Percentiles rank a stretch among this genome's conserved stretches.
These are phyloP conservation scores for Basidioascus undulatus DNA, from an alignment of 768 basidiomycete species.

Conservation along the genomic window DNA sequence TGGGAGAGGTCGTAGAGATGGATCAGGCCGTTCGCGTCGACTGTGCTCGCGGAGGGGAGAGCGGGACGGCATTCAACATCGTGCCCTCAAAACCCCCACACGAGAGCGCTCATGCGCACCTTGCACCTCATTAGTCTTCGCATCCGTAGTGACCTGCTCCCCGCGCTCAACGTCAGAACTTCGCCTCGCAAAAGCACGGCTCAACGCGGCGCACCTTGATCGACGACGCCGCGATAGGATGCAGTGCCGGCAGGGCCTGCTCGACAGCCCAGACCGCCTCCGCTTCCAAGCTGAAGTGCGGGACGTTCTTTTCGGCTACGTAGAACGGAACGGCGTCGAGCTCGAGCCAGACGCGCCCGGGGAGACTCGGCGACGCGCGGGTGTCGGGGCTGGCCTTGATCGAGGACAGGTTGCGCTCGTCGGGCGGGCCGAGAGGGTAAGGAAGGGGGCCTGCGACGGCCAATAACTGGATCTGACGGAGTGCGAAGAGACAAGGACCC, in stretches of 20 bases:
- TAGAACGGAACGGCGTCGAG: constrained; percentile 7
- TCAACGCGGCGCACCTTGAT: not conserved
- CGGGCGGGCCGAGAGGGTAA: constrained; percentile 1
- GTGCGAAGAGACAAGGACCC: not conserved
- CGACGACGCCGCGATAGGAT: constrained; percentile 2
- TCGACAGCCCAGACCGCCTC: constrained; percentile 1
- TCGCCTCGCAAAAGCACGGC: too few species aligned
- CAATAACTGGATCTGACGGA: not conserved
- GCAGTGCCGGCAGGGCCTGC: too few species aligned
- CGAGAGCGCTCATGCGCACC: too few species aligned
- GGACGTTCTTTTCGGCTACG: not conserved
- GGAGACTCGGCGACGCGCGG: not conserved
- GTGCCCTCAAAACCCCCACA: too few species aligned
- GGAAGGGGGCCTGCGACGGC: not conserved
- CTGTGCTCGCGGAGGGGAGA: not conserved
- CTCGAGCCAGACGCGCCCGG: constrained; percentile 4
- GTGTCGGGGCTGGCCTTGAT: not conserved
- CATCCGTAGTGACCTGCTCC: too few species aligned
- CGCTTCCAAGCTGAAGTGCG: constrained; percentile 3
- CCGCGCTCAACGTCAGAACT: too few species aligned
- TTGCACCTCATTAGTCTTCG: too few species aligned
- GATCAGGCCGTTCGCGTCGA: constrained; percentile 6
- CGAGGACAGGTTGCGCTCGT: not conserved
- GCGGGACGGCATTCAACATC: too few species aligned
- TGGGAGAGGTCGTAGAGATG: constrained; percentile 2